Percentiles rank a stretch among this genome's conserved stretches.
These are phyloP conservation scores for Diaporthe humulicola DNA, from an alignment of 2,329 filamentous ascomycete species.

Conservation along the genomic window DNA sequence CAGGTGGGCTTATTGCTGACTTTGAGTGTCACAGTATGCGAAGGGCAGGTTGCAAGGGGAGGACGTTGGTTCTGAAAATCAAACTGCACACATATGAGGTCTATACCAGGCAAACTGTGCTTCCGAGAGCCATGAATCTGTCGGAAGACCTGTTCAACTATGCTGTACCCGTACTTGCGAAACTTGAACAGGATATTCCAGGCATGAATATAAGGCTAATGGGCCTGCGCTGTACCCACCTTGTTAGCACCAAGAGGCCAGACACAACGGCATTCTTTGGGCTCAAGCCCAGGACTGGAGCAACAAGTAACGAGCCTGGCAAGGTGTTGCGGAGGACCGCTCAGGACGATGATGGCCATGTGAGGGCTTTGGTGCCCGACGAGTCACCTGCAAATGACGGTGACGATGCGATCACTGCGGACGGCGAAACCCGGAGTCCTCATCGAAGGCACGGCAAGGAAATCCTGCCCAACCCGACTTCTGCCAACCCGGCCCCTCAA, in stretches of 20 bases:
- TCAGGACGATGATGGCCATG: conserved; percentile 54
- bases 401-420: conserved; percentile 61
- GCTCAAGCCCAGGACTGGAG: conserved; percentile 55
- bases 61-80: conserved; percentile 92
- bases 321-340: conserved; percentile 33
- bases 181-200: conserved; percentile 86
- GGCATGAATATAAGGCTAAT: conserved; percentile 85
- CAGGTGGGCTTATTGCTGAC: background rate
- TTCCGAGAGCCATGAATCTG: conserved; percentile 77
- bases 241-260: conserved; percentile 87
- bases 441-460: conserved; percentile 64
- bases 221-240: conserved; percentile 88
- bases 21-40: conserved; percentile 59
- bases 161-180: conserved; percentile 84
- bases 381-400: conserved; percentile 63
- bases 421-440: conserved; percentile 59
- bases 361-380: conserved; percentile 78
- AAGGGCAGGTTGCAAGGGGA: conserved; percentile 85
- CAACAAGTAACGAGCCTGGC: conserved; percentile 26
- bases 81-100: conserved; percentile 97
- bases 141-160: conserved; percentile 89
- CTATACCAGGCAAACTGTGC: conserved; percentile 82
- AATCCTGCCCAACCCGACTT: conserved; percentile 63
- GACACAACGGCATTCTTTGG: conserved; percentile 87
- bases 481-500: conserved; percentile 48